These are phyloP conservation scores for Fallopia convolvulus DNA, from an alignment of 148 eudicot genomes.

Conservation along the genomic window DNA sequence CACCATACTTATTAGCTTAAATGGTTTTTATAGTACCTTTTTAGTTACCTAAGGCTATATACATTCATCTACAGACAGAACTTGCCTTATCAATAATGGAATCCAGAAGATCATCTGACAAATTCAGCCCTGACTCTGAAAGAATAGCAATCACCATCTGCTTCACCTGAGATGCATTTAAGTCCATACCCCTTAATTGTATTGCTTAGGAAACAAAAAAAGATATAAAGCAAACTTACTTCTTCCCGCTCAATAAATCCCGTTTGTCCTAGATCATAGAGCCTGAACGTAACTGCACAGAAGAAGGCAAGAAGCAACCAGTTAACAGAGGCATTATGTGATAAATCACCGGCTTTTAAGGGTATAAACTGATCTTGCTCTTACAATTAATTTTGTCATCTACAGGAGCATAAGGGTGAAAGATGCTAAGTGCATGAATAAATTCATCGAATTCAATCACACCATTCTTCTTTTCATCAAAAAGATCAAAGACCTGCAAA, in stretches of 20 bases:
- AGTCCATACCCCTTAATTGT: not conserved
- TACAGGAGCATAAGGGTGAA: slow-evolving; percentile 67
- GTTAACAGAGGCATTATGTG: not conserved
- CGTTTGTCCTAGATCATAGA: slow-evolving; percentile 86
- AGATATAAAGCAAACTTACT: slow-evolving; percentile 41
- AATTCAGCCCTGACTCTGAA: slow-evolving; percentile 57
- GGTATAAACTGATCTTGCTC: slow-evolving; percentile 13
- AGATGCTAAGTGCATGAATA: slow-evolving; percentile 60
- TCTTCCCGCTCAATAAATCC: slow-evolving; percentile 96
- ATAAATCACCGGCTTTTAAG: not conserved
- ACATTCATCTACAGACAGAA: not conserved
- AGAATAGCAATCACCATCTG: slow-evolving; percentile 88
- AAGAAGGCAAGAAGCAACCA: not conserved
- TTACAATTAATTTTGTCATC: slow-evolving; percentile 80
- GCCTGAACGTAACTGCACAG: slow-evolving; percentile 84
- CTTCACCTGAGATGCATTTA: slow-evolving; percentile 53
- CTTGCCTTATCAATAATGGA: slow-evolving; percentile 70
- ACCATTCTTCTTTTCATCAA: slow-evolving; percentile 77
- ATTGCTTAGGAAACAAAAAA: not conserved
- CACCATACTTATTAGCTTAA: not conserved
- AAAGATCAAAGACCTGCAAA: slow-evolving; percentile 78
- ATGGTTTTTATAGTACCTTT: not conserved
- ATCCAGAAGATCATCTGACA: slow-evolving; percentile 78
- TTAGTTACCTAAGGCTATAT: not conserved
- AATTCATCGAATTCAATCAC: slow-evolving; percentile 87